These are phyloP conservation scores for Solanum rostratum DNA, from an alignment of 257 asterid species.

Conservation along the genomic window DNA sequence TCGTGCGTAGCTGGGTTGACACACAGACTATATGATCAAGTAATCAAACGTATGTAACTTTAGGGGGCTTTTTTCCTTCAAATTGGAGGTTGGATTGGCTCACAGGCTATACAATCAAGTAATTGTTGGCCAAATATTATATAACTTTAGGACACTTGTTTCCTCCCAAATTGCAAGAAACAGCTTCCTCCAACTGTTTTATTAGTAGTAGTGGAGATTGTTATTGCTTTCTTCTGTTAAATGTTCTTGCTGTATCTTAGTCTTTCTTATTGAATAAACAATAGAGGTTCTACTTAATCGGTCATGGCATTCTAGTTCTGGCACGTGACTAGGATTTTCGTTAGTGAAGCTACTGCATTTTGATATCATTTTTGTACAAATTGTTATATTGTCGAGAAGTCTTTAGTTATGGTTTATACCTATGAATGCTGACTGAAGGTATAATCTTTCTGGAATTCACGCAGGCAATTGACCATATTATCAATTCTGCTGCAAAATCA, in stretches of 20 bases:
- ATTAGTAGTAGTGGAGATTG: background rate
- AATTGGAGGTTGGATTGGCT: background rate
- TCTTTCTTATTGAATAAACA: background rate
- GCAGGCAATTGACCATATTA: conserved; percentile 86
- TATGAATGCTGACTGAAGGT: background rate
- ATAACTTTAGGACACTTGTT: background rate
- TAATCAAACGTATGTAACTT: background rate
- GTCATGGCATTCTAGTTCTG: background rate
- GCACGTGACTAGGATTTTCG: background rate
- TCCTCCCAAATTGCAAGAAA: background rate
- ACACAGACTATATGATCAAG: background rate
- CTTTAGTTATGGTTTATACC: background rate
- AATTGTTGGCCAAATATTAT: background rate
- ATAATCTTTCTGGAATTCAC: background rate
- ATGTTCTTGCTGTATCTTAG: background rate
- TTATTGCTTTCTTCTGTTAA: background rate
- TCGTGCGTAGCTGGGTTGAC: background rate
- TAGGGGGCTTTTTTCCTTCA: background rate
- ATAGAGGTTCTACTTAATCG: background rate
- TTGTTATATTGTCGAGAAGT: background rate
- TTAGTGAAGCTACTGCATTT: background rate
- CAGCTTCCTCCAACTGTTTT: background rate
- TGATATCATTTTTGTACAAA: background rate
- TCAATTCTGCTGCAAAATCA: conserved; percentile 88
- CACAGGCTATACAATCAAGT: background rate